Evolutionary conservation across 768 basidiomycete species (phyloP).

Genomic region (Hortiboletus flavorubellus): DNA sequence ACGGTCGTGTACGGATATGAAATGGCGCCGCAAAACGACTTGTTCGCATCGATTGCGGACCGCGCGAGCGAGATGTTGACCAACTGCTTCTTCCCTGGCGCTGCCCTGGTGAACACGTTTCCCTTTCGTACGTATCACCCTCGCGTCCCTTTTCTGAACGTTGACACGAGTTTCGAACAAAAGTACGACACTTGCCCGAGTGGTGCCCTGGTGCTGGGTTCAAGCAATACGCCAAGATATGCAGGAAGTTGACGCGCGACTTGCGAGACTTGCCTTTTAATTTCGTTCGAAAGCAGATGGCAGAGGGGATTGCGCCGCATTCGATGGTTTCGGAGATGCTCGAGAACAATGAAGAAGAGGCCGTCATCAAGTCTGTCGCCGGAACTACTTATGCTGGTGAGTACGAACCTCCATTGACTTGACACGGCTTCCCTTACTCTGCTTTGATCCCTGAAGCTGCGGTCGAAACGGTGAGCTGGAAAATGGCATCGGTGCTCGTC

Average conservation of each 20-base stretch:
- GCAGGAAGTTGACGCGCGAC: conserved; percentile 17
- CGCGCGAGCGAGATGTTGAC: conserved; percentile 29
- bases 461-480: conserved; percentile 19
- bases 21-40: conserved; percentile 29
- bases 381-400: conserved; percentile 32
- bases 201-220: conserved; percentile 34
- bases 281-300: conserved; percentile 21
- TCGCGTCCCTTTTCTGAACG: too few relatives aligned
- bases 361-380: conserved; percentile 28
- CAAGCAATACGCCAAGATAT: conserved; percentile 17
- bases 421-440: neutral
- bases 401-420: neutral
- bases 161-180: neutral
- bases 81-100: conserved; percentile 29
- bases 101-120: conserved; percentile 30
- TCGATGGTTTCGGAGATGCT: conserved; percentile 23
- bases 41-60: conserved; percentile 31
- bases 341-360: conserved; percentile 26
- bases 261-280: conserved; percentile 15
- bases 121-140: conserved; percentile 22
- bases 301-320: conserved; percentile 15
- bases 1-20: conserved; percentile 35
- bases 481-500: neutral
- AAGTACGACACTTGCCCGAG: conserved; percentile 27
- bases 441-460: conserved; percentile 7